These are phyloP conservation scores for Chaetomiaceae sp. DNA, from an alignment of 2,329 filamentous ascomycete genomes.

Conservation along the genomic window DNA sequence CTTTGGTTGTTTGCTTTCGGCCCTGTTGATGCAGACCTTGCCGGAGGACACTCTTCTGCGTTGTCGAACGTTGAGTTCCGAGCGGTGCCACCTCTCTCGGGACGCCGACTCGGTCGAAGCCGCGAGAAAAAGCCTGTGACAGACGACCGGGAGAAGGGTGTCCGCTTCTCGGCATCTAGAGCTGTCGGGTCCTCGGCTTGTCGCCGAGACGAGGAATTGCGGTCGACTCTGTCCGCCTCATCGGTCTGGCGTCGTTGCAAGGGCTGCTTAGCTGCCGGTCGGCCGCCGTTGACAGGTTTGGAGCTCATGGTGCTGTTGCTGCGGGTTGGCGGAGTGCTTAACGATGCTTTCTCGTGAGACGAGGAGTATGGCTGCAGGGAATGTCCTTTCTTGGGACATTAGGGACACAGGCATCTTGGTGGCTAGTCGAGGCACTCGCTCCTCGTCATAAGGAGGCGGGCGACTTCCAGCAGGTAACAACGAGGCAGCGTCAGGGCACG, in stretches of 20 bases:
- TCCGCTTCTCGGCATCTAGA: not conserved
- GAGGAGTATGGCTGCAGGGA: not conserved
- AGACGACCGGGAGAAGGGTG: slow-evolving; percentile 21
- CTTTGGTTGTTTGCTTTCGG: not conserved
- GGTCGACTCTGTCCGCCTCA: no score
- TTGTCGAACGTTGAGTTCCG: slow-evolving; percentile 22
- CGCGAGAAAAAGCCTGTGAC: slow-evolving; percentile 38
- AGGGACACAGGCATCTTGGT: not conserved
- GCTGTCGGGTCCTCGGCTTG: not conserved
- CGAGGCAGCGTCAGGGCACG: no score
- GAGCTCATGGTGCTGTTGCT: not conserved
- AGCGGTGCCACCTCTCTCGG: slow-evolving; percentile 45
- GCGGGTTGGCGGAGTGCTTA: not conserved
- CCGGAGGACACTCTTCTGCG: not conserved
- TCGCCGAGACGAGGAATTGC: not conserved
- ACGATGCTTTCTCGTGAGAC: not conserved
- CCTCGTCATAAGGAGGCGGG: no score
- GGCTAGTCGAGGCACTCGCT: not conserved
- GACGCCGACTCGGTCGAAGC: slow-evolving; percentile 43
- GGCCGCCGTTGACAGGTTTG: not conserved
- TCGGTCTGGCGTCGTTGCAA: not conserved
- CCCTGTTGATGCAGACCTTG: not conserved
- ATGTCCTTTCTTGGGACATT: not conserved
- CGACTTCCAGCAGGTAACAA: no score
- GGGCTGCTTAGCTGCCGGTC: not conserved